Percentiles rank a stretch among this genome's conserved stretches.
These are phyloP conservation scores for Cyclotella atomus DNA, from an alignment of 108 stramenopile genomes.

Conservation along the genomic window DNA sequence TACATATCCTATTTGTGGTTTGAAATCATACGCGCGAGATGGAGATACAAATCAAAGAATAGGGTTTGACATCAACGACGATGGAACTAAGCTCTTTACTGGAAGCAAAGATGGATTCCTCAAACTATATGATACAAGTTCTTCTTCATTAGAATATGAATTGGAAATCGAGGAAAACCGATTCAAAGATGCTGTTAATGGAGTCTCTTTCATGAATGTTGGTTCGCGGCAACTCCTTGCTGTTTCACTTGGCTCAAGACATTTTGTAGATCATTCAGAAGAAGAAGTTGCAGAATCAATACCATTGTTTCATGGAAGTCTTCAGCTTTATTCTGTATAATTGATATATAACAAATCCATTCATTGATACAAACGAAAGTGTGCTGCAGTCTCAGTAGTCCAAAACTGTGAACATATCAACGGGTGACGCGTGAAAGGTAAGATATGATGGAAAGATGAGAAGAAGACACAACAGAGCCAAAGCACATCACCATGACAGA, in stretches of 20 bases:
- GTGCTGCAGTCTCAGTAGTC: no score
- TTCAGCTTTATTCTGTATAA: background rate
- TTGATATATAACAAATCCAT: background rate
- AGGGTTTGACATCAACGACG: conserved; percentile 62
- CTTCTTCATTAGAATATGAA: conserved; percentile 18
- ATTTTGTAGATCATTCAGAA: background rate
- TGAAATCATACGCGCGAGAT: conserved; percentile 64
- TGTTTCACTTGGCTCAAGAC: conserved; percentile 57
- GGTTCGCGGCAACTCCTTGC: conserved; percentile 54
- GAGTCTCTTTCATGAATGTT: conserved; percentile 54
- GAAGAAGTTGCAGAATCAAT: background rate
- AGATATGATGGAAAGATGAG: no score
- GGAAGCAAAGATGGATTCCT: conserved; percentile 51
- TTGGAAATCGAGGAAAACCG: conserved; percentile 21
- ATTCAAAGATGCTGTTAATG: conserved; percentile 66
- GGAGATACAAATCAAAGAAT: conserved; percentile 84
- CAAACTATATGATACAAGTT: conserved; percentile 53
- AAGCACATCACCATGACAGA: background rate
- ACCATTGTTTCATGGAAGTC: background rate
- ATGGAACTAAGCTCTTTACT: conserved; percentile 54
- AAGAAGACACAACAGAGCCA: no score
- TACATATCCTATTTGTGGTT: conserved; percentile 54
- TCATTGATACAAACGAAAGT: no score
- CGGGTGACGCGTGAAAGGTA: no score
- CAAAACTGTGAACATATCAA: no score